A percentile compares a stretch with the other conserved stretches of the same genome.
phyloP scores from a whole-genome alignment of 2,329 filamentous ascomycete genomes.

The Fusarium xyrophilum region DNA sequence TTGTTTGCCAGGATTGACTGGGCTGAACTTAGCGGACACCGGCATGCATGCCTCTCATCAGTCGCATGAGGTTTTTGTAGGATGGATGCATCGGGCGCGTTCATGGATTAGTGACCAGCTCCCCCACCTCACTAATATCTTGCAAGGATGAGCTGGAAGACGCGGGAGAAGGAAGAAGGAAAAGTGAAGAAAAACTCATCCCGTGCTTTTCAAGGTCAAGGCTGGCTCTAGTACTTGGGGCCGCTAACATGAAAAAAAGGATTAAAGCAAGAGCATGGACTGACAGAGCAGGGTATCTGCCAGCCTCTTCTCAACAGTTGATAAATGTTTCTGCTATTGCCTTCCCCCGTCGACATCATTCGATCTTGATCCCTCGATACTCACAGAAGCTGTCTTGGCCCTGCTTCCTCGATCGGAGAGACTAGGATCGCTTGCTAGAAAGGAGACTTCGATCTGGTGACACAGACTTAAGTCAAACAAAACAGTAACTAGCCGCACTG shows the following conservation, averaged over 20 bases:
- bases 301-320: conserved; percentile 5
- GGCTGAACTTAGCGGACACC: not conserved
- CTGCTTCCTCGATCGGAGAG: not conserved
- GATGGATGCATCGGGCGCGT: conserved; percentile 10
- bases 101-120: conserved; percentile 14
- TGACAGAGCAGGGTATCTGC: not conserved
- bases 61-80: conserved; percentile 4
- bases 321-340: not conserved
- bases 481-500: not conserved
- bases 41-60: not conserved
- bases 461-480: not conserved
- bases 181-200: conserved; percentile 11
- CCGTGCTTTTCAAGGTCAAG: conserved; percentile 10
- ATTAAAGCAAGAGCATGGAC: not conserved
- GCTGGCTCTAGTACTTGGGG: conserved; percentile 6
- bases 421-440: not conserved
- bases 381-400: not conserved
- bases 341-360: not conserved
- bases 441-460: conserved; percentile 7
- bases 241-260: not conserved
- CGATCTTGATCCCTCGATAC: not conserved
- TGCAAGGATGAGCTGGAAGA: conserved; percentile 12
- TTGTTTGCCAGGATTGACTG: not conserved
- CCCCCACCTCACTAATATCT: conserved; percentile 31
- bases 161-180: conserved; percentile 26